These are phyloP conservation scores for Neurospora discreta DNA, from an alignment of 495 filamentous ascomycete species.

Conservation along the genomic window DNA sequence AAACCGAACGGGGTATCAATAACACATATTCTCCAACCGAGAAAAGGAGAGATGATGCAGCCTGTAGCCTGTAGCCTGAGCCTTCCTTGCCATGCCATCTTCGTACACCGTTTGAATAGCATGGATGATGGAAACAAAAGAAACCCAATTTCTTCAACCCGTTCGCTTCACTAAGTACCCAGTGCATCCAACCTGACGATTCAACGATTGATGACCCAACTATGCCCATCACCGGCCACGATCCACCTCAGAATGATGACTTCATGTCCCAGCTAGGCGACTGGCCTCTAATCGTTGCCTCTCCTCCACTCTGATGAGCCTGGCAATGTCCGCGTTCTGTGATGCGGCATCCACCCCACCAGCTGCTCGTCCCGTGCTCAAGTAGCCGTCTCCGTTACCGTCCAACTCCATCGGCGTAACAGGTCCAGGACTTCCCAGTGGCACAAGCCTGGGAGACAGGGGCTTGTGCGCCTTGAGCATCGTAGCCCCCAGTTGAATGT, in stretches of 20 bases:
- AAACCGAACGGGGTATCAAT: too few species aligned
- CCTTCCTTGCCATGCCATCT: too few species aligned
- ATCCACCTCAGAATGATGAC: not conserved
- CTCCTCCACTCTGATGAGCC: not conserved
- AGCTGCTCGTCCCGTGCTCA: constrained; percentile 28
- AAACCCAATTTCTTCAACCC: too few species aligned
- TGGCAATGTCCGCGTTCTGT: not conserved
- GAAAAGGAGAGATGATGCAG: too few species aligned
- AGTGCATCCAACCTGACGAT: not conserved
- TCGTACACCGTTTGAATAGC: too few species aligned
- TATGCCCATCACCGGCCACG: not conserved
- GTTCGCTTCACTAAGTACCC: too few species aligned
- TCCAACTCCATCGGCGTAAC: constrained; percentile 70
- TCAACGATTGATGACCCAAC: not conserved
- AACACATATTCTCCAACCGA: too few species aligned
- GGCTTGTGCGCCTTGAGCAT: constrained; percentile 34
- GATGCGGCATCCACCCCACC: not conserved
- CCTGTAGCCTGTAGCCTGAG: too few species aligned
- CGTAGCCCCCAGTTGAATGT: constrained; percentile 1
- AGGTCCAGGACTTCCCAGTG: constrained; percentile 63
- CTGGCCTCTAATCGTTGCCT: not conserved
- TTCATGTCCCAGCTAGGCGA: not conserved
- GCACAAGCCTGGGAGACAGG: constrained; percentile 51
- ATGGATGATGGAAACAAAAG: too few species aligned
- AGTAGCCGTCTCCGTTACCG: constrained; percentile 37